These are phyloP conservation scores for Adansonia rubrostipa DNA, from an alignment of 441 rosid genomes.

Conservation along the genomic window DNA sequence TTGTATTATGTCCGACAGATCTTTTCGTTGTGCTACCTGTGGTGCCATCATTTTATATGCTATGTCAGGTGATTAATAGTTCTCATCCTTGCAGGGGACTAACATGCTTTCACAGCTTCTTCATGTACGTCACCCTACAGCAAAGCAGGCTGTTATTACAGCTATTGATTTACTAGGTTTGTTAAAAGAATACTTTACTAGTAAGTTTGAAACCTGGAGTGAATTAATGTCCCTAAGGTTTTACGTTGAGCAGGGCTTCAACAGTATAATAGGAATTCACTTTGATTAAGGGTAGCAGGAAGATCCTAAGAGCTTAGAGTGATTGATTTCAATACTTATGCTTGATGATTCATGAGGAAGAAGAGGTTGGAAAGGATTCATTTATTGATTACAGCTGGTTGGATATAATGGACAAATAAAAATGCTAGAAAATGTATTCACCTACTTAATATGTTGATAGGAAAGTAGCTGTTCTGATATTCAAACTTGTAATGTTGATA, in stretches of 20 bases:
- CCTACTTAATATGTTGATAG: background rate
- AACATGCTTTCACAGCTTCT: constrained; percentile 99
- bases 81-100: constrained; percentile 78
- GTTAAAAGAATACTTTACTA: constrained; percentile 28
- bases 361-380: constrained; percentile 16
- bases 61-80: constrained; percentile 27
- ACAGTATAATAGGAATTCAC: constrained; percentile 9
- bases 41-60: constrained; percentile 12
- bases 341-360: constrained; percentile 16
- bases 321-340: background rate
- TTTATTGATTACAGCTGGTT: background rate
- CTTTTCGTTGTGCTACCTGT: constrained; percentile 12
- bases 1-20: constrained; percentile 20
- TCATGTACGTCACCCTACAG: constrained; percentile 91
- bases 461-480: constrained; percentile 10
- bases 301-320: constrained; percentile 4
- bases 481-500: constrained; percentile 27
- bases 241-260: background rate
- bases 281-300: background rate
- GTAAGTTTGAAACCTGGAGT: constrained; percentile 1
- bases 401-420: constrained; percentile 19
- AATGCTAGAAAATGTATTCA: constrained; percentile 5
- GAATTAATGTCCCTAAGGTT: constrained; percentile 1
- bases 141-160: constrained; percentile 98
- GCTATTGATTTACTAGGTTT: constrained; percentile 97